These are phyloP conservation scores for Trypanosoma platydactyli DNA, from an alignment of 208 protist genomes.

Conservation along the genomic window DNA sequence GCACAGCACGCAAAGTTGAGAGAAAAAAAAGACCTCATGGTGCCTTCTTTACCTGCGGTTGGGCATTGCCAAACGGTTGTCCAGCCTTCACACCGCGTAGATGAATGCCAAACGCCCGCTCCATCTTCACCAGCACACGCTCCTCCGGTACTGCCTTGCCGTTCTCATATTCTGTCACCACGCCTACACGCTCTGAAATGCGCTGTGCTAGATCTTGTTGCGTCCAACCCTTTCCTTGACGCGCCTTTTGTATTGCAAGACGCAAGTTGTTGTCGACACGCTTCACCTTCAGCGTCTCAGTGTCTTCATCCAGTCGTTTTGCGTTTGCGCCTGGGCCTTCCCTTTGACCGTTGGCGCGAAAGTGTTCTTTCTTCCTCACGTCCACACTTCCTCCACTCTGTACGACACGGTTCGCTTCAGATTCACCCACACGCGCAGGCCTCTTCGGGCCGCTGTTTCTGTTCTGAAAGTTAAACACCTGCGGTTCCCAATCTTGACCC, in stretches of 20 bases:
- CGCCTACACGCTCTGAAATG: constrained; percentile 80
- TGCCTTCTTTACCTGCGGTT: constrained; percentile 56
- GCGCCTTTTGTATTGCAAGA: constrained; percentile 76
- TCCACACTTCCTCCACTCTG: constrained; percentile 70
- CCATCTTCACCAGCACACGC: constrained; percentile 92
- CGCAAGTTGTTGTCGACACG: constrained; percentile 79
- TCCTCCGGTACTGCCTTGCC: constrained; percentile 93
- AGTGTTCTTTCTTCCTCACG: constrained; percentile 70
- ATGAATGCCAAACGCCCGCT: constrained; percentile 91
- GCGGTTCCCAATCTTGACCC: constrained; percentile 88
- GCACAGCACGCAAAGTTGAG: constrained; percentile 7
- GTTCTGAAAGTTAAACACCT: constrained; percentile 81
- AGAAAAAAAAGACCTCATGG: not conserved
- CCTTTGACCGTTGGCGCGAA: constrained; percentile 67
- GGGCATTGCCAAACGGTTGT: constrained; percentile 64
- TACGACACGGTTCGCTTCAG: constrained; percentile 71
- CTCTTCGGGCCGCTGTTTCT: constrained; percentile 29
- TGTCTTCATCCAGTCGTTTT: constrained; percentile 89
- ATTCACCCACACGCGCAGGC: constrained; percentile 56
- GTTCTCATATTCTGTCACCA: constrained; percentile 93
- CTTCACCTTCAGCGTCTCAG: constrained; percentile 84
- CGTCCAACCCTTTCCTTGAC: constrained; percentile 84
- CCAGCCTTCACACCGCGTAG: constrained; percentile 91
- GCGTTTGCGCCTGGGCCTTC: constrained; percentile 68
- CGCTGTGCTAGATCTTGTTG: constrained; percentile 85